A percentile compares a stretch with the other conserved stretches of the same genome.
phyloP scores from a whole-genome alignment of 163 green algal species.

The Scenedesmus sp. region DNA sequence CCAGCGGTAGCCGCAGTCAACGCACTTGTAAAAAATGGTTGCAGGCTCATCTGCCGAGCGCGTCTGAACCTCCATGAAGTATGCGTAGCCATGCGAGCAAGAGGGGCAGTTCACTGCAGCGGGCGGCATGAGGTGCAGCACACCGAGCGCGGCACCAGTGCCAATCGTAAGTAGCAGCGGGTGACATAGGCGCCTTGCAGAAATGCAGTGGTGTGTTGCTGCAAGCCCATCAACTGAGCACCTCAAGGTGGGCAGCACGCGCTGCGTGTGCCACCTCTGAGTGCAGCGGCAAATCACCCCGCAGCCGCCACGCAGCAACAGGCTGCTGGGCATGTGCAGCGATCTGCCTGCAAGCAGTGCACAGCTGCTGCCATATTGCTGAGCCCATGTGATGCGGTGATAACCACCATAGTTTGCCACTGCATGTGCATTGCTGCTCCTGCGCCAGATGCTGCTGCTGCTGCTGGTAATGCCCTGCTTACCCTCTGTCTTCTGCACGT shows the following conservation, averaged over 20 bases:
- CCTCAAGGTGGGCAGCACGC: neutral
- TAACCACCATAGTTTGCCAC: neutral
- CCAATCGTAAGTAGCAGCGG: neutral
- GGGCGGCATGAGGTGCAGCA: neutral
- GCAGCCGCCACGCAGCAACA: neutral
- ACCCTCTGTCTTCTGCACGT: slow-evolving; percentile 89
- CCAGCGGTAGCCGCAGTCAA: slow-evolving; percentile 88
- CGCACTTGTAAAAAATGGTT: slow-evolving; percentile 96
- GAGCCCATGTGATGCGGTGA: neutral
- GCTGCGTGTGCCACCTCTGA: neutral
- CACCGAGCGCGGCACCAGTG: neutral
- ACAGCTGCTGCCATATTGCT: neutral
- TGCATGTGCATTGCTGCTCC: neutral
- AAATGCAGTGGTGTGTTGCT: too few relatives aligned
- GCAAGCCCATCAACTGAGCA: neutral
- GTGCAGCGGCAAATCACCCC: neutral
- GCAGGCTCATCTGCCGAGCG: slow-evolving; percentile 97
- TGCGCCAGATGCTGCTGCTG: neutral
- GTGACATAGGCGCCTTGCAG: neutral
- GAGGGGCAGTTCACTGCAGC: slow-evolving; percentile 86
- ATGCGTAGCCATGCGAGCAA: slow-evolving; percentile 88
- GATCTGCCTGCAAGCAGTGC: too few relatives aligned
- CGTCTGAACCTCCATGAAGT: slow-evolving; percentile 98
- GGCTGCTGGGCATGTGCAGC: neutral
- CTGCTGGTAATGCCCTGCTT: slow-evolving; percentile 4